A percentile compares a stretch with the other conserved stretches of the same genome.
Conservation (phyloP, 495 filamentous ascomycete genomes). For the Aspergillus wentii region DNA sequence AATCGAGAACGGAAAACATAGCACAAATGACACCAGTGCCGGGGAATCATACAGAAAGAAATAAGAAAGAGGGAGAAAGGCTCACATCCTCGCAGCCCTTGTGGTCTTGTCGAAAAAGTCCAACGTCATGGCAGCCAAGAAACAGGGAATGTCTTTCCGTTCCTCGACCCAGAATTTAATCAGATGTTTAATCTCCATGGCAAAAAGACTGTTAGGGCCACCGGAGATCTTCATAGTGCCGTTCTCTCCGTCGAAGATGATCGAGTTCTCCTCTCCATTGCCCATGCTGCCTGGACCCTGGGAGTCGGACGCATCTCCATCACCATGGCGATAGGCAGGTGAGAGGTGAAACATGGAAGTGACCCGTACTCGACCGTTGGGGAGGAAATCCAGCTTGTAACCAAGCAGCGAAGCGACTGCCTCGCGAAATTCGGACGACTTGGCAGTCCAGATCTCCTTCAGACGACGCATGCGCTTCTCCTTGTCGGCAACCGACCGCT, state of each 20-base stretch:
- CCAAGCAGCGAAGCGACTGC: constrained; percentile 84
- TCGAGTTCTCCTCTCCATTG: constrained; percentile 61
- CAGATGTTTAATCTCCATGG: constrained; percentile 71
- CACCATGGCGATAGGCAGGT: constrained; percentile 48
- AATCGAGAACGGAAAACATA: constrained; percentile 13
- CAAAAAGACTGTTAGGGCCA: constrained; percentile 81
- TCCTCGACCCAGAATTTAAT: constrained; percentile 94
- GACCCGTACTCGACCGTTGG: constrained; percentile 85
- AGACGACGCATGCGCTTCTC: constrained; percentile 82
- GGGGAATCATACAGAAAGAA: constrained; percentile 18
- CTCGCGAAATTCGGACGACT: constrained; percentile 89
- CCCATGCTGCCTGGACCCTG: constrained; percentile 55
- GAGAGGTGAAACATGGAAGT: constrained; percentile 73
- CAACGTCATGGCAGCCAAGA: constrained; percentile 81
- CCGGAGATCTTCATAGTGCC: constrained; percentile 96
- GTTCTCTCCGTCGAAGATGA: constrained; percentile 94
- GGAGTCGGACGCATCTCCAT: constrained; percentile 43
- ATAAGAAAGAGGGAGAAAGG: constrained; percentile 1
- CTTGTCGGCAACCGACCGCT: constrained; percentile 68
- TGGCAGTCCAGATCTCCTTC: constrained; percentile 84
- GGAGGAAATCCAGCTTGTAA: constrained; percentile 89
- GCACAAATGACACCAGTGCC: constrained; percentile 17
- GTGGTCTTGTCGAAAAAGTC: constrained; percentile 88
- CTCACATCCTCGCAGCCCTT: constrained; percentile 42
- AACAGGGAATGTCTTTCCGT: constrained; percentile 84